A percentile compares a stretch with the other conserved stretches of the same genome.
These are phyloP conservation scores for Aquanectria penicillioides DNA, from an alignment of 2,329 filamentous ascomycete genomes.

Conservation along the genomic window DNA sequence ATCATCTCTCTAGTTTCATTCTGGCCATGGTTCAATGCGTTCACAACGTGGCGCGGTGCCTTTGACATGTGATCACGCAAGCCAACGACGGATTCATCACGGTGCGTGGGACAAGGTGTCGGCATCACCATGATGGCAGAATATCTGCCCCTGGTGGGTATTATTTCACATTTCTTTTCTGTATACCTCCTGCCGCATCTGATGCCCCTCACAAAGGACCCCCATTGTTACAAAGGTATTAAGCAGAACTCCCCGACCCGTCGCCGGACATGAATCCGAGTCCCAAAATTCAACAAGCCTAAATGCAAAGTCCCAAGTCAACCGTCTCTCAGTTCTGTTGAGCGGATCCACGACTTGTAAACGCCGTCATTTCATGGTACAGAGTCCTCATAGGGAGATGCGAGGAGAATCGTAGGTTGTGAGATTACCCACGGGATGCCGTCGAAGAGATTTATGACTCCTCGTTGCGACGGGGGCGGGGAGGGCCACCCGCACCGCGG, in stretches of 20 bases:
- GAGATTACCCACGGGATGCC: constrained; percentile 39
- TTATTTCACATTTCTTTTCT: constrained; percentile 41
- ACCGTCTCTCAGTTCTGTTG: constrained; percentile 38
- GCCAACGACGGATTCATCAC: too few relatives aligned
- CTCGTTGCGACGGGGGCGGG: constrained; percentile 52
- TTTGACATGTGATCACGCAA: constrained; percentile 24
- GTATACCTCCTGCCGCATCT: constrained; percentile 32
- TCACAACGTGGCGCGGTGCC: background rate
- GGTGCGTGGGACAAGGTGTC: background rate
- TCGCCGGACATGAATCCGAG: constrained; percentile 40
- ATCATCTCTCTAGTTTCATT: too few relatives aligned
- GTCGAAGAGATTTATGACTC: constrained; percentile 48
- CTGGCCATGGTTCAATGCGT: background rate
- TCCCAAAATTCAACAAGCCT: constrained; percentile 44
- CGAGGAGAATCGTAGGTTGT: constrained; percentile 42
- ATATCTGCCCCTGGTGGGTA: constrained; percentile 35
- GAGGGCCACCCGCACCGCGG: constrained; percentile 47
- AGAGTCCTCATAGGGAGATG: constrained; percentile 48
- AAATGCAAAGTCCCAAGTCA: constrained; percentile 44
- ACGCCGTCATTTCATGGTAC: constrained; percentile 55
- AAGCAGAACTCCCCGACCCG: constrained; percentile 40
- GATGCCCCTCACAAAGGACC: constrained; percentile 32
- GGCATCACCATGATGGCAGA: constrained; percentile 20
- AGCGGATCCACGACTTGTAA: constrained; percentile 43
- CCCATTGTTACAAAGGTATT: constrained; percentile 42